Base-by-base conservation (phyloP, 208 protist genomes). In the Acanthamoeba sp. region DNA sequence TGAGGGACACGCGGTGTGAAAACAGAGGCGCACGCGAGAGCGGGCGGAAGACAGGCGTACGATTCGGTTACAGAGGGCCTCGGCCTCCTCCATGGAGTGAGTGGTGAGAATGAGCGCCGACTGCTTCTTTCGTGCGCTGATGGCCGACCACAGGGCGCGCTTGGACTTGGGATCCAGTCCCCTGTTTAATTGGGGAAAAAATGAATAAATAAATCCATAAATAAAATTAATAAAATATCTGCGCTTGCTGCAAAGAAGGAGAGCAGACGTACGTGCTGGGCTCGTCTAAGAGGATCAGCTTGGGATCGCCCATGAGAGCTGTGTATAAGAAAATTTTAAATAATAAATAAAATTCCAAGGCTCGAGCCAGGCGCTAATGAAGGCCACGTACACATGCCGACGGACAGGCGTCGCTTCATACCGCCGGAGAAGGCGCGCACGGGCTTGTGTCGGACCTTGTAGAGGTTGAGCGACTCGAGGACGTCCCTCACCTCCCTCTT, bases 11-110 rank as follows among this genome's bases (percentile, higher is more conserved):
- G 24, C 22, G 20, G 10, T 85, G 45, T 29, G 27, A 40, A 14
- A 1, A 82, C 29, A 52, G 3, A 29, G 97, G 97, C 76, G 97
- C 97, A 36, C 52, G 5, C 5, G 90, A 85, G 55, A 91, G 76
- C 3, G 20, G 34, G 40, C 0, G 36, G 36, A n/a, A 18, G 36
- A 10, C 10, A 38, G n/a, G 22, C 18, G 22, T 32, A 92, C 93
- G 32, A 95, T 38, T 0, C 90, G 36, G 45, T 87, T 59, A 88
- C 94, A 95, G 24, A 95, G 88, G 0, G 88, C 94, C 20, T 95
- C 94, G 32, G 94, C 94, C 32, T 95, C 94, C 34, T 93, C 88
- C 94, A 95, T 95, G 12, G 90, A 94, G 50, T 96, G 95, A 1
- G 95, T 96, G 64, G 95, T 96, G 24, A 96, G 94, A 4, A 96